Evolutionary conservation across 257 asterid genomes (phyloP).

Genomic region (Knoxia roxburghii): DNA sequence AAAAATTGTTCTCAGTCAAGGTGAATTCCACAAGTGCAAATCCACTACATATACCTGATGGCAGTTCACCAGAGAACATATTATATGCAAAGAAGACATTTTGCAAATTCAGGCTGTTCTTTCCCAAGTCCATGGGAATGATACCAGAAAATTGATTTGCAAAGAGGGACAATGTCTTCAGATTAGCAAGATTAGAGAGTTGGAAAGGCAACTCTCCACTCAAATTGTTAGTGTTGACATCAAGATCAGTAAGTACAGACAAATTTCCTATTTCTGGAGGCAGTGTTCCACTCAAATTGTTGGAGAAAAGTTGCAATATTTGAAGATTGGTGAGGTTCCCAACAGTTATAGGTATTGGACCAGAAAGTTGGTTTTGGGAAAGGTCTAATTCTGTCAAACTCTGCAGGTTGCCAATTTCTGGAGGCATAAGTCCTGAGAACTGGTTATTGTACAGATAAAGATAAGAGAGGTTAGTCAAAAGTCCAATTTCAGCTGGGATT

Average conservation of each 20-base stretch:
- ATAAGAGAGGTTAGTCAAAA: constrained; percentile 26
- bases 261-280: constrained; percentile 58
- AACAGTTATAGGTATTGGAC: constrained; percentile 52
- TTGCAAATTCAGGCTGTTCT: constrained; percentile 31
- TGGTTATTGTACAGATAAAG: constrained; percentile 42
- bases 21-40: constrained; percentile 48
- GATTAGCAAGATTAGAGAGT: constrained; percentile 40
- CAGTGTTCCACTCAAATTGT: constrained; percentile 51
- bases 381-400: constrained; percentile 33
- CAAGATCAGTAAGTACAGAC: constrained; percentile 27
- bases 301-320: constrained; percentile 38
- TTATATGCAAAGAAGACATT: constrained; percentile 51
- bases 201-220: constrained; percentile 59
- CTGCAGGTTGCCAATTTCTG: constrained; percentile 43
- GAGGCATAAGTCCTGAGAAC: constrained; percentile 58
- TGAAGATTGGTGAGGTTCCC: constrained; percentile 45
- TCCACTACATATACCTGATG: constrained; percentile 50
- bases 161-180: constrained; percentile 31
- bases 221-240: constrained; percentile 43
- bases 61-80: constrained; percentile 65
- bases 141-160: constrained; percentile 49
- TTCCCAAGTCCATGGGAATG: constrained; percentile 60
- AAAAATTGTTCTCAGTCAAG: constrained; percentile 42
- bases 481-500: constrained; percentile 57
- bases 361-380: constrained; percentile 49